Percentiles rank a stretch among this genome's conserved stretches.
phyloP scores from a whole-genome alignment of 768 basidiomycete species.

The Gloeostereum incarnatum region DNA sequence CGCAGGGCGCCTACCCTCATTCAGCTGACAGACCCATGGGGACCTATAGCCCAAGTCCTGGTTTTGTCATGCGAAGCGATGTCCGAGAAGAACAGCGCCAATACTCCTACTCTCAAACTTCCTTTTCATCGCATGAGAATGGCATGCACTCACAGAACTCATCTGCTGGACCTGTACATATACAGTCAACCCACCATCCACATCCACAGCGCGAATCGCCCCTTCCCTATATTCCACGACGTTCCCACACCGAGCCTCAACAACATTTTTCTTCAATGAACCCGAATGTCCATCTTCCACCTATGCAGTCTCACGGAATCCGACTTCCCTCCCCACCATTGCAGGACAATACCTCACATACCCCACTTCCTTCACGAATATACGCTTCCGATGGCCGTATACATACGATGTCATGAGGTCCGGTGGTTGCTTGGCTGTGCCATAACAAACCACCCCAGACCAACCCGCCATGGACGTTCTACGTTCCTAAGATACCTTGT shows the following conservation, averaged over 20 bases:
- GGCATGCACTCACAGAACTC: conserved; percentile 30
- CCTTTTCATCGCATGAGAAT: conserved; percentile 35
- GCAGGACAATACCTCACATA: conserved; percentile 19
- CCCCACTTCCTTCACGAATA: conserved; percentile 21
- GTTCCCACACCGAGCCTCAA: conserved; percentile 50
- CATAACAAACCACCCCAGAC: too few relatives aligned
- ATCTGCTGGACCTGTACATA: conserved; percentile 29
- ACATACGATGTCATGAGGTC: conserved; percentile 33
- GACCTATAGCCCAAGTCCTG: conserved; percentile 36
- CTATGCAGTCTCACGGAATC: conserved; percentile 32
- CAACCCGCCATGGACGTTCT: too few relatives aligned
- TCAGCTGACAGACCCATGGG: conserved; percentile 41
- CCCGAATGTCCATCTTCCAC: conserved; percentile 39
- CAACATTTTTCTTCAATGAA: conserved; percentile 33
- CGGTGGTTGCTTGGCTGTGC: too few relatives aligned
- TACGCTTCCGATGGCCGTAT: conserved; percentile 38
- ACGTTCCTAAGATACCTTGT: too few relatives aligned
- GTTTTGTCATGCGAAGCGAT: conserved; percentile 35
- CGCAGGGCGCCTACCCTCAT: conserved; percentile 33
- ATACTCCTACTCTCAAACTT: conserved; percentile 41
- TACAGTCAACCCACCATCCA: conserved; percentile 28
- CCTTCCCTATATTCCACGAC: conserved; percentile 44
- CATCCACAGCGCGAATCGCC: conserved; percentile 31
- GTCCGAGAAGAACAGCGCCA: conserved; percentile 39
- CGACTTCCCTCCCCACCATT: conserved; percentile 33